Evolutionary conservation across 331 rosid species (phyloP), one percentile per base, ranked within the genome.

Genomic region (Dryas integrifolia): DNA sequence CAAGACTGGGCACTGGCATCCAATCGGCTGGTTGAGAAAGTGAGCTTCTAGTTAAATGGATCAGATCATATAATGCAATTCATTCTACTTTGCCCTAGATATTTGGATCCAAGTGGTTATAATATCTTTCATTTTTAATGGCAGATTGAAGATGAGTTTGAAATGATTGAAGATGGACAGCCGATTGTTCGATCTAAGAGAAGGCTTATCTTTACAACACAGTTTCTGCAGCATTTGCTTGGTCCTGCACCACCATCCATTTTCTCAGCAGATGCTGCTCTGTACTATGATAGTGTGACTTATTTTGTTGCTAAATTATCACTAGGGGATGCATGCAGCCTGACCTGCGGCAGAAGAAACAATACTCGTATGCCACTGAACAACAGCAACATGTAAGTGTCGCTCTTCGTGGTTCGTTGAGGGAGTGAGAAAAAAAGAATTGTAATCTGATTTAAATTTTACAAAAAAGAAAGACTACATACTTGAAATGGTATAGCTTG

Each of bases 241-340:
- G 51, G 71, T 68, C 84, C 87, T 30, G 72, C 86, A 60, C 86
- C 87, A 13, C 52, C 71, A 47, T 74, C 73, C 35, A 9, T 86
- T 58, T 77, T 86, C 60, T 60, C 84, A 14, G 87, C 84, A 55
- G 77, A 86, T 13, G 80, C 82, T 67, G 70, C 74, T n/a, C 75
- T 79, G 43, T 63, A 80, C 66, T 72, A 81, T 57, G 90, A 86
- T 16, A 72, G 78, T 56, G 78, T 81, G 77, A 44, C 70, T n/a
- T 81, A 73, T 79, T 78, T 47, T 67, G 80, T 80, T 70, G 80
- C 85, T 41, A 76, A 81, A 71, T 58, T 72, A 16, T 83, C 85
- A 4, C 63, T 86, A 49, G 86, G 84, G 16, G 84, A 81, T 80
- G 77, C 87, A 3, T 86, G 90, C 87, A 78, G 86, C 78, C 77